Percentiles rank a stretch among this genome's conserved stretches.
Evolutionary conservation across 2,329 filamentous ascomycete genomes (phyloP).

Genomic region (Xylaria sp.): DNA sequence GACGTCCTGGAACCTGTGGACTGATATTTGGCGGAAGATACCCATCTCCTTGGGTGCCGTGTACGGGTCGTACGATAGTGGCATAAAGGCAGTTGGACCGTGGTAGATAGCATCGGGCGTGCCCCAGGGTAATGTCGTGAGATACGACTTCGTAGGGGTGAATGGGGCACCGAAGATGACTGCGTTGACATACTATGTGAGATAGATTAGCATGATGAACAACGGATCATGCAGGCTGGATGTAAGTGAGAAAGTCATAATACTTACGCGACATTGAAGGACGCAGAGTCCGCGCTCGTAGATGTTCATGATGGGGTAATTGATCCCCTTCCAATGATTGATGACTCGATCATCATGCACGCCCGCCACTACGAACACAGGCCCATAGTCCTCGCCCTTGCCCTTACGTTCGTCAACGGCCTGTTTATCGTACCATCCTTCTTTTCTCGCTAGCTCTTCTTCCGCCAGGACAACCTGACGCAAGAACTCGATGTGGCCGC

Average conservation of each 20-base stretch:
- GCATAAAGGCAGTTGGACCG: conserved; percentile 93
- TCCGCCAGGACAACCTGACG: conserved; percentile 79
- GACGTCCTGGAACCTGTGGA: conserved; percentile 84
- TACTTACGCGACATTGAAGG: conserved; percentile 85
- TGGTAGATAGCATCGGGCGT: conserved; percentile 88
- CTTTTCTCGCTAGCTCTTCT: conserved; percentile 71
- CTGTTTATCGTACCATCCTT: conserved; percentile 79
- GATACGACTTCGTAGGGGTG: conserved; percentile 81
- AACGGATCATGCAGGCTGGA: neutral
- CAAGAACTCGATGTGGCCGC: conserved; percentile 95
- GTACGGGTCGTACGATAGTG: conserved; percentile 83
- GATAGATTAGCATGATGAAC: conserved; percentile 16
- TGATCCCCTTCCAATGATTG: conserved; percentile 95
- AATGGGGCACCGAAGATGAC: conserved; percentile 93
- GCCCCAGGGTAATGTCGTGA: conserved; percentile 78
- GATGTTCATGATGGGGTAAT: conserved; percentile 99
- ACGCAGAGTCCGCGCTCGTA: conserved; percentile 96
- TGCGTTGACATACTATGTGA: conserved; percentile 79
- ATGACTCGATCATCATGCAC: conserved; percentile 96
- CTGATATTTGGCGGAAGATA: conserved; percentile 82
- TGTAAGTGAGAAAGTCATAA: neutral
- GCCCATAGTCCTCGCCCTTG: conserved; percentile 79
- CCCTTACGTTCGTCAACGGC: conserved; percentile 71
- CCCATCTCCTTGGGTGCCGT: conserved; percentile 81
- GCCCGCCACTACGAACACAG: conserved; percentile 89